Percentiles rank a stretch among this genome's conserved stretches.
Conservation (phyloP, 768 basidiomycete genomes). For the Mycena rosella region DNA sequence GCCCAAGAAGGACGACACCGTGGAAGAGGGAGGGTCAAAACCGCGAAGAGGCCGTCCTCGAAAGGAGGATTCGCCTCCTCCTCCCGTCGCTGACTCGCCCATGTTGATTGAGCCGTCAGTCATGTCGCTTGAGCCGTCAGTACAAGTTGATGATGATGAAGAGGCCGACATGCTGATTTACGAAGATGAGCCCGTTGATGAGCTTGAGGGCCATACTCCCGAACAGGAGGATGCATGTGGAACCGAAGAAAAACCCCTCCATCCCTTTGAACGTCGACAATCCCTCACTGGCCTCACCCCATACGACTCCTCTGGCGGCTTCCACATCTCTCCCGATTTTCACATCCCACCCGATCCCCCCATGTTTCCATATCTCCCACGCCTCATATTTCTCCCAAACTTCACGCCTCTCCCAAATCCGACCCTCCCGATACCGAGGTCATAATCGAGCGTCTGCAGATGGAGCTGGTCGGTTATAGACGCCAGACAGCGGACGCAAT, state of each 20-base stretch:
- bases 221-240: constrained; percentile 66
- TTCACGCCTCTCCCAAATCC: constrained; percentile 1
- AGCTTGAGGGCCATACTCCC: constrained; percentile 54
- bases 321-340: constrained; percentile 16
- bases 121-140: constrained; percentile 17
- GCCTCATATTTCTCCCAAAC: constrained; percentile 1
- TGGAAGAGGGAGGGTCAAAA: constrained; percentile 14
- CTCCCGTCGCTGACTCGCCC: constrained; percentile 11
- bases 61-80: constrained; percentile 32
- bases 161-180: constrained; percentile 47
- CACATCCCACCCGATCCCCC: neutral
- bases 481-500: constrained; percentile 78
- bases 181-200: constrained; percentile 42
- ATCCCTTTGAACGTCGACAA: constrained; percentile 59
- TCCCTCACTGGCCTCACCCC: constrained; percentile 52
- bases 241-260: constrained; percentile 73
- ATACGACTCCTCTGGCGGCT: constrained; percentile 40
- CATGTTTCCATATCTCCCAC: too few species aligned
- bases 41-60: constrained; percentile 38
- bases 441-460: constrained; percentile 71
- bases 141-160: constrained; percentile 55
- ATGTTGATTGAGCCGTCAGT: constrained; percentile 16
- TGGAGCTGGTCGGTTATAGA: constrained; percentile 73
- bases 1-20: constrained; percentile 30
- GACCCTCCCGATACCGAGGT: constrained; percentile 48